Evolutionary conservation across 2,329 filamentous ascomycete species (phyloP).

Genomic region (Gremmenia infestans): DNA sequence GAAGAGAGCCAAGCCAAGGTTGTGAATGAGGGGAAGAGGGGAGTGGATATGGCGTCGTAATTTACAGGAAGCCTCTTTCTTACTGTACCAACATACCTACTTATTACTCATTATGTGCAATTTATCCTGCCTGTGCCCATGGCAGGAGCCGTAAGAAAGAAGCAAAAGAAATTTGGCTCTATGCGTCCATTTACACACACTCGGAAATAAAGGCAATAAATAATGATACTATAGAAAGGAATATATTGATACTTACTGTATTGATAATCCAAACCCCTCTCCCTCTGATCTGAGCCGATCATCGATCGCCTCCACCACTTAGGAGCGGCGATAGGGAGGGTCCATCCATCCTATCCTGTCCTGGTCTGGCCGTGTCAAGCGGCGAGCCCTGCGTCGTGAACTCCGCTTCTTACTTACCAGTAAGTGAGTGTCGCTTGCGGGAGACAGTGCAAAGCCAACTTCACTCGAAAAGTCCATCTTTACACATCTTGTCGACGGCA

Average conservation of each 20-base stretch:
- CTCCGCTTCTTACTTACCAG: not conserved
- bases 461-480: constrained; percentile 10
- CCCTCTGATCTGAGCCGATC: not conserved
- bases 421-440: not conserved
- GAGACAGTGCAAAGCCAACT: constrained; percentile 5
- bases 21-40: constrained; percentile 8
- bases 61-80: constrained; percentile 6
- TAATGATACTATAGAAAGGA: too few relatives aligned
- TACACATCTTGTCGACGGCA: constrained; percentile 1
- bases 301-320: not conserved
- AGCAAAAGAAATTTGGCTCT: not conserved
- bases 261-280: not conserved
- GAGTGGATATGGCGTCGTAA: constrained; percentile 2
- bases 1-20: not conserved
- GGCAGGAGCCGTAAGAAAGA: not conserved
- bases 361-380: not conserved
- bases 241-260: too few relatives aligned
- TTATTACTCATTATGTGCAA: not conserved
- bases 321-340: not conserved
- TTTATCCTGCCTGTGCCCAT: not conserved
- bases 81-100: not conserved
- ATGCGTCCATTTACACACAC: not conserved
- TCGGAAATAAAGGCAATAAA: not conserved
- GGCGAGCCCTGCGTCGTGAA: not conserved
- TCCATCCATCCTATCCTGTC: not conserved